Evolutionary conservation across 352 stramenopile species (phyloP), one percentile per base, ranked within the genome.

Genomic region (Phytophthora cryptogea): DNA sequence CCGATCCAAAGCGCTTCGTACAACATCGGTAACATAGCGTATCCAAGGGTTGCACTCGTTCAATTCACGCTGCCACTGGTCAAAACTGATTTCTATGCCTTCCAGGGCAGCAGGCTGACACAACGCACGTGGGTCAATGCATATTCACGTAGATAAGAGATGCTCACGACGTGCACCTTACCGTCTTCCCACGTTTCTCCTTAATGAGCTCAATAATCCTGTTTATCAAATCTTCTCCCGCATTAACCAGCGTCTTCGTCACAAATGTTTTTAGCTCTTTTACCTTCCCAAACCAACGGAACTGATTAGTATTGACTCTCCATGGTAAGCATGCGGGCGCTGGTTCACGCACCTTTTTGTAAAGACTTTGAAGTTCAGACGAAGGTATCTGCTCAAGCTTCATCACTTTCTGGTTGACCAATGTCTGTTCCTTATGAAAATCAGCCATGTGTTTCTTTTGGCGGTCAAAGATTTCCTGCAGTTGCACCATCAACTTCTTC

Each of bases 141-240:
- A 27, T 28, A n/a, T 9, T 11, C 36, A 17, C 3, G 8, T 52
- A 45, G 14, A 7, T 35, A 28, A 10, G 31, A 50, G 16, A 44
- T 5, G 36, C 27, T 28, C 51, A 40, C 36, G 17, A 1, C 16
- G 9, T 30, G n/a, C 14, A 27, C 54, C 51, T 36, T 72, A 92
- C 83, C 69, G 78, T 23, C 30, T 57, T 66, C 9, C 62, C 67
- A 33, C 67, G 54, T 41, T 80, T 88, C 11, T 71, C 54, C 8
- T 61, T 70, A 36, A 70, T 63, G 27, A 13, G 6, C 27, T 44
- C 17, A 44, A 86, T 77, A 44, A 92, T 83, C 7, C 39, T 57
- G 45, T 92, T 86, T 73, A 93, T 87, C 26, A 80, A 72, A 70
- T 93, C 80, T 73, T 91, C 81, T 11, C 83, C 83, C 2, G 67